Base-by-base conservation (phyloP, 768 basidiomycete species). In the Mycena haematopus region DNA sequence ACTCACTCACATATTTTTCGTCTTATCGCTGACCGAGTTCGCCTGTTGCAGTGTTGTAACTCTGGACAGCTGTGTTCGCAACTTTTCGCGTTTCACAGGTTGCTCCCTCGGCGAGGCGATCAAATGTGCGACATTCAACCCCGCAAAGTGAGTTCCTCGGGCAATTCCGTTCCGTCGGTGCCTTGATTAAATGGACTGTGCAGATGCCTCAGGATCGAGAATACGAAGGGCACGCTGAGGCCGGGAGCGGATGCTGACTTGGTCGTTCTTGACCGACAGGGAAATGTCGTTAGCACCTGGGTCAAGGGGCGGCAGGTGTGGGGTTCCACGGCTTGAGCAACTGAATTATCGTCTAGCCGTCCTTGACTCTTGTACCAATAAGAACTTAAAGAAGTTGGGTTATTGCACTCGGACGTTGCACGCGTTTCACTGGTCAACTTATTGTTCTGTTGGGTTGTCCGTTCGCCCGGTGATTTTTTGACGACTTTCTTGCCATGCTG, bases 191-290 rank as follows among this genome's bases (percentile, higher is more conserved):
- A 62, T 22, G 47, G n/a, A 8, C 42, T n/a, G 42, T 33, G 35
- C 42, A 91, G 89, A 66, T 90, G 91, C 72, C 82, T 96, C 21
- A 87, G 90, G 19, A 90, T 93, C 57, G 88, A 91, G 73, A 77
- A 87, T 60, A 85, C 77, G 67, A 96, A 95, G 76, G 94, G 95
- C 24, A 90, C 90, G 21, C 78, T 96, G 24, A 83, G 88, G 51
- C 77, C 90, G 1, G 93, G 92, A n/a, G 91, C 87, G 31, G 91
- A 95, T 72, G 95, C 93, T 10, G 95, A 96, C 75, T 76, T 96
- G 38, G 84, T 88, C 40, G 86, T 95, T 27, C 82, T 95, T 49
- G 87, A 92, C 70, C 79, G 82, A 58, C 79, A 82, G 51, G 92
- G 92, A 4, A 77, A 80, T 50, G 86, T 91, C 17, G 74, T 88